Evolutionary conservation across 176 grass and related monocot species (phyloP).

Genomic region (Elaeis guineensis): DNA sequence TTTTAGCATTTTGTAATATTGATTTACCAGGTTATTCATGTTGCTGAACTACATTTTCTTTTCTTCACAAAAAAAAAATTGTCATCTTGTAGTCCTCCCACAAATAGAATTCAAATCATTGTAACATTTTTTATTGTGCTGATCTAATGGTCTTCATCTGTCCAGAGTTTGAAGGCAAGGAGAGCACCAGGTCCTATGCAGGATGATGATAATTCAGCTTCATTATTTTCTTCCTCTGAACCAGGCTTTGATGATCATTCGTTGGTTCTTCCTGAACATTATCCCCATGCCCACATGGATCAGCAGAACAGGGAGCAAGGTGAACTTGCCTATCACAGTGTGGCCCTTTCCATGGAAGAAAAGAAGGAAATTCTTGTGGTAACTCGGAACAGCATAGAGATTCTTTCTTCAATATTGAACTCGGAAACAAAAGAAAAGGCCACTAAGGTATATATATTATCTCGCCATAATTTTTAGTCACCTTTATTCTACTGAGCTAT

Average conservation of each 20-base stretch:
- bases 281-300: constrained; percentile 4
- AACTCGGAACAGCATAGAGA: constrained; percentile 24
- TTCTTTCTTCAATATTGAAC: constrained; percentile 22
- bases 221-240: constrained; percentile 11
- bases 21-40: too few relatives aligned
- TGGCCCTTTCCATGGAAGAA: constrained; percentile 14
- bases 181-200: constrained; percentile 16
- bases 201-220: constrained; percentile 12
- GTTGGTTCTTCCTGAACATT: constrained; percentile 2
- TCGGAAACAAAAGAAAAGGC: constrained; percentile 20
- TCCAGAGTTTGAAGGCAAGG: constrained; percentile 23
- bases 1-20: too few relatives aligned
- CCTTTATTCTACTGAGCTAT: too few relatives aligned
- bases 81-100: too few relatives aligned
- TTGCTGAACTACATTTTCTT: too few relatives aligned
- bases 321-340: background rate
- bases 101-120: background rate
- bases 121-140: background rate
- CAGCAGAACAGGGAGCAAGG: background rate
- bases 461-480: too few relatives aligned
- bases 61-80: too few relatives aligned
- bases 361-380: constrained; percentile 26
- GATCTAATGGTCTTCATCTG: background rate
- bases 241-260: constrained; percentile 10
- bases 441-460: constrained; percentile 4